Base-by-base conservation (phyloP, 2,329 filamentous ascomycete genomes). In the Colletotrichum chrysophilum region DNA sequence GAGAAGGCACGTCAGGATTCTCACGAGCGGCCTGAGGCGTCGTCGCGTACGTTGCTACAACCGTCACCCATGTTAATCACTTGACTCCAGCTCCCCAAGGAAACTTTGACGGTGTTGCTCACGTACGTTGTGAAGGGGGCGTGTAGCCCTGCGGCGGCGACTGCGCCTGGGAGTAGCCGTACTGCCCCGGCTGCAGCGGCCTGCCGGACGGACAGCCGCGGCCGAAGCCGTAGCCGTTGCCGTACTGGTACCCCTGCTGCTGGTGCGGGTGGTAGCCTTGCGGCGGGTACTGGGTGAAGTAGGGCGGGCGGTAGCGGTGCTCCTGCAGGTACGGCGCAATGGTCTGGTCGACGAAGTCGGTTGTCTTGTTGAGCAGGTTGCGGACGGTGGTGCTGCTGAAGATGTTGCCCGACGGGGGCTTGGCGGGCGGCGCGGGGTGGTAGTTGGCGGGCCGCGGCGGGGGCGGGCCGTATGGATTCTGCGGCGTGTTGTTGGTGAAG, bases 301-400 rank as follows among this genome's bases (percentile, higher is more conserved):
- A 70, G 13, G 43, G 66, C 38, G 74, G 77, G 61, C 70, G 72
- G 75, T 77, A 72, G 18, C 72, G 71, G 43, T 70, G 58, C 36
- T 76, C 71, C 52, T 71, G 71, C 36, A 80, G 72, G 48, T 78
- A 76, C 2, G 79, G 78, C 48, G 75, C 70, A 21, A 80, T 74
- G 28, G 79, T 83, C 62, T 78, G 83, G 76, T 85, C 84, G 26
- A 85, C 76, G 14, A 80, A 81, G 61, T 83, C 80, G 28, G 81
- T 81, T 30, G 83, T 85, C 79, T 83, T 85, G 66, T 80, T 82
- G 14, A 85, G 66, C 80, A 83, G 84, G 70, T 82, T 83, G 72
- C 82, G 80, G 2, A 83, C 84, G 21, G 83, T 83, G 38, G 80
- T 80, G 73, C 81, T 80, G 30, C 82, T 81, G 62, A 85, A 83